A percentile compares a stretch with the other conserved stretches of the same genome.
phyloP scores from a whole-genome alignment of 768 basidiomycete species.

The Atractiella rhizophila region DNA sequence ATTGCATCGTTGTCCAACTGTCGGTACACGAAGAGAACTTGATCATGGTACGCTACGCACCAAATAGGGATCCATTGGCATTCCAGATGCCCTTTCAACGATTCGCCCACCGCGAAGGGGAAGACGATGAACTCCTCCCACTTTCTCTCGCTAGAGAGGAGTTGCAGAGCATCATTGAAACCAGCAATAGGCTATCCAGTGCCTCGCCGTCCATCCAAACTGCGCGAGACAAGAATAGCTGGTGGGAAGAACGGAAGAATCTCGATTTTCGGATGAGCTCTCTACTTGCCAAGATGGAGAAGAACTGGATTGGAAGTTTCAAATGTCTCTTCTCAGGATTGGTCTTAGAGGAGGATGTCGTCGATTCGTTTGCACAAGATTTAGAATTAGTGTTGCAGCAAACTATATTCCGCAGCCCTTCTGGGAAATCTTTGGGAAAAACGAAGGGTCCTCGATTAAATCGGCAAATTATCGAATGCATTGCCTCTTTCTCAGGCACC shows the following conservation, averaged over 20 bases:
- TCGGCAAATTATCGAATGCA: constrained; percentile 54
- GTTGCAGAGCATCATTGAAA: constrained; percentile 48
- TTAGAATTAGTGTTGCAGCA: constrained; percentile 30
- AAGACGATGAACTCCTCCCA: constrained; percentile 39
- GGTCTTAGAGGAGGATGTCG: constrained; percentile 11
- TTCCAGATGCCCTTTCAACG: constrained; percentile 57
- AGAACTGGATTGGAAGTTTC: constrained; percentile 90
- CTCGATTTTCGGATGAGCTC: constrained; percentile 54
- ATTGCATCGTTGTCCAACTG: too few species aligned
- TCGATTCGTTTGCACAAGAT: not conserved
- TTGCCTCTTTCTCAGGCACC: constrained; percentile 53
- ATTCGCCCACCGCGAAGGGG: constrained; percentile 50
- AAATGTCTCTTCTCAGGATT: too few species aligned
- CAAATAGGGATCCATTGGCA: too few species aligned
- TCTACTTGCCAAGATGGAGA: constrained; percentile 63
- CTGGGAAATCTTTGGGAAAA: constrained; percentile 19
- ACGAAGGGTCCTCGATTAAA: constrained; percentile 35
- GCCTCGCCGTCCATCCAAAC: constrained; percentile 46
- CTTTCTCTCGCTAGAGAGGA: constrained; percentile 50
- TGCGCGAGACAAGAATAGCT: constrained; percentile 36
- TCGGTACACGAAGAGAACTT: too few species aligned
- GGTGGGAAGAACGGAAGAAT: constrained; percentile 61
- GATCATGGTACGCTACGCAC: too few species aligned
- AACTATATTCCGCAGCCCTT: not conserved
- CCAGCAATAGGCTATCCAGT: constrained; percentile 51